A percentile compares a stretch with the other conserved stretches of the same genome.
Evolutionary conservation across 1,284 basidiomycete species (phyloP).

Genomic region (Moniliella sp.): DNA sequence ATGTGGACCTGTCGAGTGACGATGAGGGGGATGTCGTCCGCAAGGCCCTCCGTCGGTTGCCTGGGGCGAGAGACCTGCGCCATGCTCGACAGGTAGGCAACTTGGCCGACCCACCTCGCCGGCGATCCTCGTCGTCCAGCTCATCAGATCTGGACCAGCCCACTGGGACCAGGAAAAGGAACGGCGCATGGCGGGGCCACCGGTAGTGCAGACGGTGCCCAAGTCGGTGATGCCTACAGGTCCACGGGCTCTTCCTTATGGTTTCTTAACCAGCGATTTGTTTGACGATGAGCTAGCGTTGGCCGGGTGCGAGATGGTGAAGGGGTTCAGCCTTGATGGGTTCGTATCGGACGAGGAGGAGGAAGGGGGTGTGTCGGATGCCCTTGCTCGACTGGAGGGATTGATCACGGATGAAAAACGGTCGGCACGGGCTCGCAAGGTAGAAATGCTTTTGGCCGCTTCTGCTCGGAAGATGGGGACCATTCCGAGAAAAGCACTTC

Average conservation of each 20-base stretch:
- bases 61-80: constrained; percentile 21
- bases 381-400: constrained; percentile 19
- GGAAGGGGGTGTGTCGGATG: constrained; percentile 23
- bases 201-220: too few relatives aligned
- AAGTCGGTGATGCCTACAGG: too few relatives aligned
- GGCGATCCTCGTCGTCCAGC: too few relatives aligned
- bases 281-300: constrained; percentile 23
- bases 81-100: too few relatives aligned
- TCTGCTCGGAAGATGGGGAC: too few relatives aligned
- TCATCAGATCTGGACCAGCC: too few relatives aligned
- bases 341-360: constrained; percentile 16
- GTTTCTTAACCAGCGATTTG: constrained; percentile 20
- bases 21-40: constrained; percentile 25
- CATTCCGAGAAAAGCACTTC: too few relatives aligned
- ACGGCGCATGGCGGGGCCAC: too few relatives aligned
- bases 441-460: constrained; percentile 14
- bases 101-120: too few relatives aligned
- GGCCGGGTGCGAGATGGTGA: constrained; percentile 22
- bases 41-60: constrained; percentile 17
- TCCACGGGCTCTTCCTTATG: too few relatives aligned
- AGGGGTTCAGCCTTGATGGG: constrained; percentile 14
- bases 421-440: constrained; percentile 9
- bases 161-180: too few relatives aligned
- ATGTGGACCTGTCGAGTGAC: constrained; percentile 26
- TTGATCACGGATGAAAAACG: constrained; percentile 26